These are phyloP conservation scores for Tricholoma terreum DNA, from an alignment of 768 basidiomycete species.

Conservation along the genomic window DNA sequence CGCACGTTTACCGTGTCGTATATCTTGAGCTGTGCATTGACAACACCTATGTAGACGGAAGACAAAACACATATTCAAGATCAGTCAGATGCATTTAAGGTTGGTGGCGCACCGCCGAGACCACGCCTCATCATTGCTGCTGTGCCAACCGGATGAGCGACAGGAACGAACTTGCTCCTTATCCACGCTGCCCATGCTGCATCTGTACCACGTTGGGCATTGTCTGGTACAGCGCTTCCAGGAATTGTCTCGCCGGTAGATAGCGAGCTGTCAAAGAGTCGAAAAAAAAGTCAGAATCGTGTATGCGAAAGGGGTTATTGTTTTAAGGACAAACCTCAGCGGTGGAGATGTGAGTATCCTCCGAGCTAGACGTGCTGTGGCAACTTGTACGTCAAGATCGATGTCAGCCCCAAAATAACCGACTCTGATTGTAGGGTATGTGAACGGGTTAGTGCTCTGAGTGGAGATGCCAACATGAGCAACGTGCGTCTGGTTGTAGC, in stretches of 20 bases:
- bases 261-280: constrained; percentile 15
- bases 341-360: constrained; percentile 40
- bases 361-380: constrained; percentile 42
- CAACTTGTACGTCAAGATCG: constrained; percentile 50
- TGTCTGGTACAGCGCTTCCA: constrained; percentile 39
- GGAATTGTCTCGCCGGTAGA: constrained; percentile 44
- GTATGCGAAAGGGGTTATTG: not conserved
- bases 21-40: constrained; percentile 42
- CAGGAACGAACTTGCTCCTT: constrained; percentile 37
- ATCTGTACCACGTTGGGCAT: constrained; percentile 41
- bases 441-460: constrained; percentile 48
- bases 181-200: constrained; percentile 48
- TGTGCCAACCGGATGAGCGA: constrained; percentile 49
- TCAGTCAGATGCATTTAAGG: not conserved
- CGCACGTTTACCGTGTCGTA: constrained; percentile 49
- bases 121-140: constrained; percentile 39
- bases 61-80: not conserved
- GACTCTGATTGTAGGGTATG: constrained; percentile 42
- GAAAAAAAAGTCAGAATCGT: not conserved
- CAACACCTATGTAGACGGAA: constrained; percentile 39
- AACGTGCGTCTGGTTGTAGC: not conserved
- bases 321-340: constrained; percentile 31
- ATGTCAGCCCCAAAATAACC: constrained; percentile 50
- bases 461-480: not conserved
- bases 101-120: constrained; percentile 30